Evolutionary conservation across 371 early-diverging fungal genomes (phyloP).

Genomic region (Mortierella sp.): DNA sequence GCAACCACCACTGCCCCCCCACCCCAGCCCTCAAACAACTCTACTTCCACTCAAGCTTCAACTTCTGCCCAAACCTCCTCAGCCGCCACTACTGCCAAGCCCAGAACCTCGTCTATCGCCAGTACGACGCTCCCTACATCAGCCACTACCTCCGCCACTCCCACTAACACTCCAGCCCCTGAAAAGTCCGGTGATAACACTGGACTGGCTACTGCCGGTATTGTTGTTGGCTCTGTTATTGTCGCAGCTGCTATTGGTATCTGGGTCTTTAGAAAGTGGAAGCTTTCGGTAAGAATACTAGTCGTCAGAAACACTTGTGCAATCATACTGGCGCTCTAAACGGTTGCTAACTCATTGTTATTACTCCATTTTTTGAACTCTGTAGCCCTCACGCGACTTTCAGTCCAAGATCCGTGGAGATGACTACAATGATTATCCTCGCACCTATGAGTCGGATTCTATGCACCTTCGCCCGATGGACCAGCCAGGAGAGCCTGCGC

Average conservation of each 20-base stretch:
- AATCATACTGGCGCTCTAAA: not conserved
- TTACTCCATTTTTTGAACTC: not conserved
- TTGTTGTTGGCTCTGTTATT: slow-evolving; percentile 49
- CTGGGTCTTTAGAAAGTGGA: slow-evolving; percentile 65
- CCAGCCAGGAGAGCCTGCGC: slow-evolving; percentile 28
- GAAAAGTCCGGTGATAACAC: not conserved
- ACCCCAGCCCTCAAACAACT: not conserved
- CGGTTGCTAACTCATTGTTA: not conserved
- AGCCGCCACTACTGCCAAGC: not conserved
- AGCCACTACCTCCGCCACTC: not conserved
- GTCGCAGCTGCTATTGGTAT: slow-evolving; percentile 61
- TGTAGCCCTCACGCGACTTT: slow-evolving; percentile 55
- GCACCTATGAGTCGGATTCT: slow-evolving; percentile 39
- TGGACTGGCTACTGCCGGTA: slow-evolving; percentile 46
- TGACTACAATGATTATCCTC: slow-evolving; percentile 48
- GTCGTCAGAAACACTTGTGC: too few relatives aligned
- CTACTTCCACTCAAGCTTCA: not conserved
- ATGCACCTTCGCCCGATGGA: slow-evolving; percentile 39
- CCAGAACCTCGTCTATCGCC: not conserved
- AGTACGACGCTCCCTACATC: not conserved
- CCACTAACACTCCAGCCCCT: slow-evolving; percentile 10
- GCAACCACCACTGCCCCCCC: not conserved
- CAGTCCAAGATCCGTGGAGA: slow-evolving; percentile 58
- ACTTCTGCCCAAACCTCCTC: not conserved
- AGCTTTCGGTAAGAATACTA: slow-evolving; percentile 53